Evolutionary conservation across 2,329 filamentous ascomycete species (phyloP).

Genomic region (Colletotrichum paranaense): DNA sequence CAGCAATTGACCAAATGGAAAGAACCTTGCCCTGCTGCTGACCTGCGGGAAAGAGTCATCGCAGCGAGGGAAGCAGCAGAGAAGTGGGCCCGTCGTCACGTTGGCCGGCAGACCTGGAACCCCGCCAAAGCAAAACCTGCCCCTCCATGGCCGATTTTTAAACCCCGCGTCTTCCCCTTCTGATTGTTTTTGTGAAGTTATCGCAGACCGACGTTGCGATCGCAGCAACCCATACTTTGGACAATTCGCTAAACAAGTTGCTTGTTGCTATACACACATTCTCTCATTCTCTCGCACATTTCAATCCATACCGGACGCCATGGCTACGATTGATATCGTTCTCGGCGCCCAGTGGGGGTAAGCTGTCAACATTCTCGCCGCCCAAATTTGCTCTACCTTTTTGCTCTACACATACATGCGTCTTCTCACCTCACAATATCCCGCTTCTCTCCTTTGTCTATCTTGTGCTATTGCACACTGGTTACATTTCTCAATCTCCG

Average conservation of each 20-base stretch:
- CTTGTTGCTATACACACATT: slow-evolving; percentile 26
- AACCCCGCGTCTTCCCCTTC: slow-evolving; percentile 35
- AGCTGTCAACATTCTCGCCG: slow-evolving; percentile 37
- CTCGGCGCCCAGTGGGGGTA: slow-evolving; percentile 53
- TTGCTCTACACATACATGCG: slow-evolving; percentile 22
- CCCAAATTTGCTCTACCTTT: slow-evolving; percentile 31
- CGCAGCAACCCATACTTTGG: slow-evolving; percentile 34
- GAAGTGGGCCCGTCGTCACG: neutral
- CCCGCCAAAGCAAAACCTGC: slow-evolving; percentile 35
- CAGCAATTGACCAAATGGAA: neutral
- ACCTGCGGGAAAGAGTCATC: neutral
- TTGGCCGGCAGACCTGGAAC: slow-evolving; percentile 12
- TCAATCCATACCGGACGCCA: slow-evolving; percentile 12
- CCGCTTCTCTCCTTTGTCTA: neutral
- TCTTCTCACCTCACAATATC: neutral
- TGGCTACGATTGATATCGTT: slow-evolving; percentile 45
- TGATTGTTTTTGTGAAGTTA: slow-evolving; percentile 34
- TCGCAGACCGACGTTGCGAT: slow-evolving; percentile 37
- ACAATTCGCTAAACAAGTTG: slow-evolving; percentile 16
- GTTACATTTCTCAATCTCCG: neutral
- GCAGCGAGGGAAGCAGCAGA: neutral
- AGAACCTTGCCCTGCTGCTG: neutral
- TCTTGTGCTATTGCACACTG: neutral
- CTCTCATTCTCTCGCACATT: neutral
- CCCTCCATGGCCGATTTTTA: slow-evolving; percentile 35